Evolutionary conservation across 2,329 filamentous ascomycete species (phyloP).

Genomic region (Tolypocladium guangdongense): DNA sequence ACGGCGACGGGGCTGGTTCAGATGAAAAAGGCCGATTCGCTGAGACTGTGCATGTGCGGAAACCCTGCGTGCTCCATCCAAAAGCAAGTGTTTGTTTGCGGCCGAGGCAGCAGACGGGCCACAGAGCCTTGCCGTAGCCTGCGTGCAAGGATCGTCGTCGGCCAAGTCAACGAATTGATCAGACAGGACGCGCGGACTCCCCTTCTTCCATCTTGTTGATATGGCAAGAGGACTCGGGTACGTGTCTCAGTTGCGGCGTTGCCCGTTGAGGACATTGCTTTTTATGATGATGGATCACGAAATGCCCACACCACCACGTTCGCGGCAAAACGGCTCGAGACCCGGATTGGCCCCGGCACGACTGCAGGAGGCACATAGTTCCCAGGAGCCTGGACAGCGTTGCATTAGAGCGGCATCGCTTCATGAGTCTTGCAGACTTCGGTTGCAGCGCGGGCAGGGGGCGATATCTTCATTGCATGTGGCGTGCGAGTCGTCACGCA

Average conservation of each 20-base stretch:
- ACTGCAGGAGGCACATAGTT: not conserved
- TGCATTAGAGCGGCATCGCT: not conserved
- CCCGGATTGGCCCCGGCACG: not conserved
- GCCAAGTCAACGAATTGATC: too few relatives aligned
- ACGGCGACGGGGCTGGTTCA: not conserved
- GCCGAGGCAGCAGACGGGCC: too few relatives aligned
- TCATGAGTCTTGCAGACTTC: not conserved
- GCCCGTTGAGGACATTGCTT: not conserved
- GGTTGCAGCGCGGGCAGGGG: not conserved
- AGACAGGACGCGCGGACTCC: too few relatives aligned
- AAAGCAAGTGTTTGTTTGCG: too few relatives aligned
- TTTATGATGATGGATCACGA: too few relatives aligned
- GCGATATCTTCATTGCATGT: not conserved
- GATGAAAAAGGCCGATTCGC: not conserved
- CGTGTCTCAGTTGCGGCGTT: not conserved
- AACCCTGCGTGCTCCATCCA: not conserved
- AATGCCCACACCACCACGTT: not conserved
- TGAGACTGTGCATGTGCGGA: not conserved
- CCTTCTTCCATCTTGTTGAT: too few relatives aligned
- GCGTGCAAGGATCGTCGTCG: not conserved
- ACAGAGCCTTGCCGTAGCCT: too few relatives aligned
- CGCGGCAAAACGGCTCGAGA: not conserved
- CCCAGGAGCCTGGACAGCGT: not conserved
- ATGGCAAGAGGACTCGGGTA: too few relatives aligned
- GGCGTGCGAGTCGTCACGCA: not conserved